phyloP scores from a whole-genome alignment of 2,329 filamentous ascomycete species.

The Fusarium torulosum region DNA sequence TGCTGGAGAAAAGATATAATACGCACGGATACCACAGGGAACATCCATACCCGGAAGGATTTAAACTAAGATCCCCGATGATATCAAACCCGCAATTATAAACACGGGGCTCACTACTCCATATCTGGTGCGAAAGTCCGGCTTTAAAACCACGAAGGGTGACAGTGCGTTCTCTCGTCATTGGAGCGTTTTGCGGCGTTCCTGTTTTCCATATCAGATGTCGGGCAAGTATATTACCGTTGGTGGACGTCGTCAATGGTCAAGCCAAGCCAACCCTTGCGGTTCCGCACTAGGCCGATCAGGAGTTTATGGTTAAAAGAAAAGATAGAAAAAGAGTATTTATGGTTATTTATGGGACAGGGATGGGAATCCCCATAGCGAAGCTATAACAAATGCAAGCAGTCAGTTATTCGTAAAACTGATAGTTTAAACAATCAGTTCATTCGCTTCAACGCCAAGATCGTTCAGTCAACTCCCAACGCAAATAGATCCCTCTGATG shows the following conservation, averaged over 20 bases:
- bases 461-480: constrained; percentile 25
- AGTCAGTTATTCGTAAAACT: constrained; percentile 17
- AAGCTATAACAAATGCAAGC: constrained; percentile 8
- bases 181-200: constrained; percentile 17
- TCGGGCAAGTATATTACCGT: constrained; percentile 20
- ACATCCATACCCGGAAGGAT: constrained; percentile 4
- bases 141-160: neutral
- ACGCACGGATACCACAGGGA: neutral
- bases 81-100: constrained; percentile 32
- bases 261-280: constrained; percentile 1
- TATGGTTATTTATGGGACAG: constrained; percentile 35
- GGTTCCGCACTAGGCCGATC: neutral
- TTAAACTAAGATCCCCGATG: constrained; percentile 17
- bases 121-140: constrained; percentile 19
- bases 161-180: constrained; percentile 12
- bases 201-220: constrained; percentile 17
- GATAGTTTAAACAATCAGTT: constrained; percentile 12
- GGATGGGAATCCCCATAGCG: constrained; percentile 13
- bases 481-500: constrained; percentile 19
- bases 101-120: constrained; percentile 21
- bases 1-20: neutral
- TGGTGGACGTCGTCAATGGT: neutral
- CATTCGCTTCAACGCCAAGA: constrained; percentile 29
- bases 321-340: constrained; percentile 7
- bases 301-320: constrained; percentile 4